Evolutionary conservation across 2,329 filamentous ascomycete species (phyloP), one percentile per base, ranked within the genome.

Genomic region (Juglanconis oblonga): DNA sequence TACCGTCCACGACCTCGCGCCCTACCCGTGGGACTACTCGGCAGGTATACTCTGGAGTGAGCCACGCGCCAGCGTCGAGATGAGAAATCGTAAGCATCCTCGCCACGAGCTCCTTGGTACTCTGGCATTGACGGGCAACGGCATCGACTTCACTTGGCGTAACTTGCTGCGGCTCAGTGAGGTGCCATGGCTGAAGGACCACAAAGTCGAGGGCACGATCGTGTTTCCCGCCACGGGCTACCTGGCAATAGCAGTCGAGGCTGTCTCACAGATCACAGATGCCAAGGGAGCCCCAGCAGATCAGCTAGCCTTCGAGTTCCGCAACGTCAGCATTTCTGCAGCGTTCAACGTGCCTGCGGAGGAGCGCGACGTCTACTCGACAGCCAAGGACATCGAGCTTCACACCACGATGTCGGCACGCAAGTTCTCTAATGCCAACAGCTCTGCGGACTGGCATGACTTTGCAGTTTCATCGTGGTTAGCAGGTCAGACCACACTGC

Each of bases 171-270:
- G 24, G 24, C 24, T 24, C 24, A 24, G 24, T 24, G 24, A 24
- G 24, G 36, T 40, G 3, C 36, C 86, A 2, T 87, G 86, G 74
- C 74, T 85, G 6, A 76, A 80, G 51, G 80, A 86, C 64, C 85
- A 87, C 72, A 73, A 72, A 58, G 80, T 87, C 70, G 82, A 86
- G 65, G 81, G 78, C 17, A 70, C 84, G 42, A 78, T 77, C 5
- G 78, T 85, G 42, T 85, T 82, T 67, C 82, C 85, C 35, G 74
- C 82, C 44, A 75, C 81, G 1, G 84, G 79, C 2, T 81, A 78
- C 58, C 67, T 84, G 3, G 74, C 77, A 32, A 81, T 86, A 77
- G 79, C 74, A 0, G 63, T 81, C 0, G 80, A 83, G 64, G 81
- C 79, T 3, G 75, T 73, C 9, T 66, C 67, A 3, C 79, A 79